Percentiles rank a stretch among this genome's conserved stretches.
Evolutionary conservation across 192 early-diverging fungal species (phyloP).

Genomic region (Geranomyces variabilis): DNA sequence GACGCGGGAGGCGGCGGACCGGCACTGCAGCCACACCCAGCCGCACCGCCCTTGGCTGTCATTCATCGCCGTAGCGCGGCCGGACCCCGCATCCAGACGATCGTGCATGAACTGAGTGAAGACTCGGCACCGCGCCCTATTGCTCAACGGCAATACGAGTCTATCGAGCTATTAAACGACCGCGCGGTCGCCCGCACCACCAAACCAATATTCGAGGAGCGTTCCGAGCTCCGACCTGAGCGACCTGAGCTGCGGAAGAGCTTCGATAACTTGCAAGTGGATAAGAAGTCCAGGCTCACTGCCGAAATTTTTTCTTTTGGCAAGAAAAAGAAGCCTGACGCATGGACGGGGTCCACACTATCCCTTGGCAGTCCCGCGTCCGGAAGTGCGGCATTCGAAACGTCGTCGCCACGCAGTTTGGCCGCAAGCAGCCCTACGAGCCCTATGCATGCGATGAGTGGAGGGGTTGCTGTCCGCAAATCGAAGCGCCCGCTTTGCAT

Average conservation of each 20-base stretch:
- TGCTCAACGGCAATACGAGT: conserved; percentile 25
- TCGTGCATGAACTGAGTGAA: conserved; percentile 20
- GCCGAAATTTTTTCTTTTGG: conserved; percentile 7
- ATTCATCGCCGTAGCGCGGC: conserved; percentile 20
- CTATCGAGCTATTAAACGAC: conserved; percentile 38
- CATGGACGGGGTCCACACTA: not conserved
- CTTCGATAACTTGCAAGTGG: not conserved
- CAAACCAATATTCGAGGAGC: conserved; percentile 37
- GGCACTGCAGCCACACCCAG: not conserved
- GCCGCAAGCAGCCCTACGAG: conserved; percentile 14
- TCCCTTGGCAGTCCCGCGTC: not conserved
- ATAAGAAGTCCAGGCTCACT: not conserved
- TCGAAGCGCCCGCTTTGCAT: conserved; percentile 10
- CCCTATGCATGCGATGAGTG: conserved; percentile 26
- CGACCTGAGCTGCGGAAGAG: conserved; percentile 1
- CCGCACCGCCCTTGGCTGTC: not conserved
- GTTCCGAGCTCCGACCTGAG: not conserved
- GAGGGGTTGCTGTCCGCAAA: conserved; percentile 28
- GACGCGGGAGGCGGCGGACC: not conserved
- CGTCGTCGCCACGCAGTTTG: not conserved
- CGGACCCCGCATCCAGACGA: conserved; percentile 23
- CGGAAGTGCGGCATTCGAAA: not conserved
- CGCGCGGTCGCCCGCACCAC: conserved; percentile 34
- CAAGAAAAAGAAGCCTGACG: conserved; percentile 11
- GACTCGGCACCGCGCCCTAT: not conserved